phyloP scores from a whole-genome alignment of 345 rosid species.

The Trapa incisa region DNA sequence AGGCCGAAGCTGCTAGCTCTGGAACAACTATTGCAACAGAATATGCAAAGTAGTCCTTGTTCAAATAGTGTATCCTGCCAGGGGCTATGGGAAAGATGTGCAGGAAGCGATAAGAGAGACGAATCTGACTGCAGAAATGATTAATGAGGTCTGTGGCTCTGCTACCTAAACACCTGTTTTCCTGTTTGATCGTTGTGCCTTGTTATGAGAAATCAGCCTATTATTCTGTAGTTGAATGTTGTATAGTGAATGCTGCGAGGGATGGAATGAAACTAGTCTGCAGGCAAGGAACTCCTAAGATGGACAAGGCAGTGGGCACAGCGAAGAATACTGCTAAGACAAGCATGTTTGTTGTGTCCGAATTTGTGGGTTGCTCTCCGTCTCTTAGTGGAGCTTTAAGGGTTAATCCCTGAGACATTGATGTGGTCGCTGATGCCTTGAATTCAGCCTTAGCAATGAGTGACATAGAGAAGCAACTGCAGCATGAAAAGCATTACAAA shows the following conservation, averaged over 20 bases:
- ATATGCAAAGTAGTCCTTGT: conserved; percentile 42
- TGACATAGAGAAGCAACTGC: conserved; percentile 50
- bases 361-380: conserved; percentile 76
- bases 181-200: conserved; percentile 59
- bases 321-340: conserved; percentile 31
- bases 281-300: conserved; percentile 52
- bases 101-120: conserved; percentile 63
- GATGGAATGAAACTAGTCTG: conserved; percentile 81
- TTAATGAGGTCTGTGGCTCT: conserved; percentile 48
- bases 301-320: conserved; percentile 44
- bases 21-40: conserved; percentile 55
- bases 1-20: conserved; percentile 57
- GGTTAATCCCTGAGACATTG: conserved; percentile 71
- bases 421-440: conserved; percentile 65
- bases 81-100: conserved; percentile 60
- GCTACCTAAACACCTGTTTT: conserved; percentile 49
- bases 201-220: conserved; percentile 74
- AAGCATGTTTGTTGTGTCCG: conserved; percentile 75
- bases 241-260: conserved; percentile 70
- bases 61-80: conserved; percentile 71
- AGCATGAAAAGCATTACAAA: conserved; percentile 70
- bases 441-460: conserved; percentile 36
- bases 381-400: conserved; percentile 75
- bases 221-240: conserved; percentile 64
- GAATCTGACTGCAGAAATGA: conserved; percentile 41